Percentiles rank a stretch among this genome's conserved stretches.
phyloP scores from a whole-genome alignment of 345 rosid species.

The Hibiscus trionum region DNA sequence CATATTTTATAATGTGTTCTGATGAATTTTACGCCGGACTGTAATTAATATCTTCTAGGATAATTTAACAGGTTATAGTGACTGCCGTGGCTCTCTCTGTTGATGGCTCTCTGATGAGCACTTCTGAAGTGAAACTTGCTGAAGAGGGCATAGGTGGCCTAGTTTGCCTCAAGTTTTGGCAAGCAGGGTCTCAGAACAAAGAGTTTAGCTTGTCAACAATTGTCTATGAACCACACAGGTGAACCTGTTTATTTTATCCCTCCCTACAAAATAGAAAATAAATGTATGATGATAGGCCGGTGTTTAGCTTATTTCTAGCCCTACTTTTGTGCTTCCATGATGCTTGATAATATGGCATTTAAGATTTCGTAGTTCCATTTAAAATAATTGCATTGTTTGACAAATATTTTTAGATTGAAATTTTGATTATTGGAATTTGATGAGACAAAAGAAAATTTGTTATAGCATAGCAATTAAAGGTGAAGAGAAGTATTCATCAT shows the following conservation, averaged over 20 bases:
- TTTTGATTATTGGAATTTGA: background rate
- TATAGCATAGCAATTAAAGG: background rate
- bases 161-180: constrained; percentile 86
- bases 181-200: constrained; percentile 40
- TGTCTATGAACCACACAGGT: constrained; percentile 96
- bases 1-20: background rate
- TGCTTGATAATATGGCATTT: background rate
- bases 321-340: background rate
- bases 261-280: background rate
- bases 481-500: no score
- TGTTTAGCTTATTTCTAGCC: background rate
- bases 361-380: background rate
- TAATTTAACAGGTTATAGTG: constrained; percentile 52
- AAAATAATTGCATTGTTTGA: background rate
- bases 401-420: background rate
- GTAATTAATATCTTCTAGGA: constrained; percentile 11
- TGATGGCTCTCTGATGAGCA: constrained; percentile 77
- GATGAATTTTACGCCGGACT: background rate
- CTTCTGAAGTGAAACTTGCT: constrained; percentile 77
- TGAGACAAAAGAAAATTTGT: background rate
- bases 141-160: constrained; percentile 89
- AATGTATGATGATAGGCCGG: background rate
- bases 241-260: background rate
- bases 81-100: constrained; percentile 64
- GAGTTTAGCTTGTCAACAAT: constrained; percentile 67